phyloP scores from a whole-genome alignment of 1,284 basidiomycete genomes.

The Ustilago hordei region DNA sequence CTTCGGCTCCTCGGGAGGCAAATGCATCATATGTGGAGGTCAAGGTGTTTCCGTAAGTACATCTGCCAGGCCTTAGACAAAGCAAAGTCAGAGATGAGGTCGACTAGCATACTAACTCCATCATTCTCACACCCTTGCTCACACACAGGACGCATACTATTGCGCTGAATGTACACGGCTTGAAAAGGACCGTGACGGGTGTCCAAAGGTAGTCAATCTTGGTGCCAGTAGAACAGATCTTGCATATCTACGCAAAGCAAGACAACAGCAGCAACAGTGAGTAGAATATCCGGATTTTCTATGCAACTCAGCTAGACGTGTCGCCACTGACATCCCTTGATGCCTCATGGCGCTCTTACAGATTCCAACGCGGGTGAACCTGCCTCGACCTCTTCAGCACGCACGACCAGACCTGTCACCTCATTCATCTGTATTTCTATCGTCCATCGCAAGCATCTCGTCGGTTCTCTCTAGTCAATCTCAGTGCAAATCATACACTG shows the following conservation, averaged over 20 bases:
- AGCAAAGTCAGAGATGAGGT: background rate
- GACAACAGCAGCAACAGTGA: slow-evolving; percentile 55
- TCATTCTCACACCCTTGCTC: background rate
- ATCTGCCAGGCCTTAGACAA: background rate
- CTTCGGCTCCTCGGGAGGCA: slow-evolving; percentile 92
- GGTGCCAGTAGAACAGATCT: slow-evolving; percentile 73
- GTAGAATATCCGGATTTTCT: background rate
- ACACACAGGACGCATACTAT: slow-evolving; percentile 66
- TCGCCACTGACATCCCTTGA: background rate
- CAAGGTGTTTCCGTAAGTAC: slow-evolving; percentile 63
- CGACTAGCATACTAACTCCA: background rate
- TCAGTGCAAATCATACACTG: background rate
- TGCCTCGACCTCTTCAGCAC: background rate
- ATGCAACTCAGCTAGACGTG: background rate
- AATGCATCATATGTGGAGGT: slow-evolving; percentile 88
- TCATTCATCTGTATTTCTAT: slow-evolving; percentile 36
- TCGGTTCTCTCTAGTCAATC: background rate
- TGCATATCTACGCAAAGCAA: slow-evolving; percentile 60
- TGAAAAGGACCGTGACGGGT: slow-evolving; percentile 97
- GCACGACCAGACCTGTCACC: background rate
- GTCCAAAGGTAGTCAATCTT: slow-evolving; percentile 97
- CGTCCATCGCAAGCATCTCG: slow-evolving; percentile 1
- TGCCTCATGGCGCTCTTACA: slow-evolving; percentile 5
- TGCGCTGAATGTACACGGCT: slow-evolving; percentile 81
- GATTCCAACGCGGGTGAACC: slow-evolving; percentile 34